These are phyloP conservation scores for Handroanthus guayacan DNA, from an alignment of 257 asterid species.

Conservation along the genomic window DNA sequence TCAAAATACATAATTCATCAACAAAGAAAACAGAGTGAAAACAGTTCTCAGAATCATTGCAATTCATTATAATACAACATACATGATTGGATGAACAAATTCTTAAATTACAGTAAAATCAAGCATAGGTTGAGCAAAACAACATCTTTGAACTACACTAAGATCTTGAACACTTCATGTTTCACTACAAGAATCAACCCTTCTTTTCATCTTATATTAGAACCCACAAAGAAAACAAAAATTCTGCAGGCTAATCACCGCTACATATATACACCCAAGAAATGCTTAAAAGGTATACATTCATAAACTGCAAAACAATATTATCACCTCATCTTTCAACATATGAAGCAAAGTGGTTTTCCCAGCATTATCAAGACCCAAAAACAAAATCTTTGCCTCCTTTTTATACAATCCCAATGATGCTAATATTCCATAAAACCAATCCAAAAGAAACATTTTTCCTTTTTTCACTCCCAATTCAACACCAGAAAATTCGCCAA, in stretches of 20 bases:
- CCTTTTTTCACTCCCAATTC: background rate
- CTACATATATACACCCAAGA: background rate
- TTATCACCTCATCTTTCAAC: constrained; percentile 56
- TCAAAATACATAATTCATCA: constrained; percentile 9
- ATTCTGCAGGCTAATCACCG: background rate
- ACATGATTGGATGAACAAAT: constrained; percentile 5
- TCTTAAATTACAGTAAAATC: constrained; percentile 16
- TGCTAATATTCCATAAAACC: constrained; percentile 56
- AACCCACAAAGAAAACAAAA: background rate
- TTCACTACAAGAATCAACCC: constrained; percentile 4
- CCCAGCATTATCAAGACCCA: constrained; percentile 66
- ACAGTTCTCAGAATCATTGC: background rate
- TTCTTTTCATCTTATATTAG: background rate
- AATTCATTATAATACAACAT: background rate
- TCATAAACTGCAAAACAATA: too few species aligned
- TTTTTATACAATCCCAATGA: constrained; percentile 51
- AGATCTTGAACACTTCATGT: background rate
- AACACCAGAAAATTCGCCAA: background rate
- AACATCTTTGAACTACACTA: background rate
- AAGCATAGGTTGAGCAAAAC: background rate
- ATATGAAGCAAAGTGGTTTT: constrained; percentile 62
- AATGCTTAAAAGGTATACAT: background rate
- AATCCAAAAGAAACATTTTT: constrained; percentile 53
- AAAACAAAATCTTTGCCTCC: constrained; percentile 60
- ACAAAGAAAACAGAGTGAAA: background rate